A percentile compares a stretch with the other conserved stretches of the same genome.
phyloP scores from a whole-genome alignment of 306 rosid genomes.

The Malus asiatica region DNA sequence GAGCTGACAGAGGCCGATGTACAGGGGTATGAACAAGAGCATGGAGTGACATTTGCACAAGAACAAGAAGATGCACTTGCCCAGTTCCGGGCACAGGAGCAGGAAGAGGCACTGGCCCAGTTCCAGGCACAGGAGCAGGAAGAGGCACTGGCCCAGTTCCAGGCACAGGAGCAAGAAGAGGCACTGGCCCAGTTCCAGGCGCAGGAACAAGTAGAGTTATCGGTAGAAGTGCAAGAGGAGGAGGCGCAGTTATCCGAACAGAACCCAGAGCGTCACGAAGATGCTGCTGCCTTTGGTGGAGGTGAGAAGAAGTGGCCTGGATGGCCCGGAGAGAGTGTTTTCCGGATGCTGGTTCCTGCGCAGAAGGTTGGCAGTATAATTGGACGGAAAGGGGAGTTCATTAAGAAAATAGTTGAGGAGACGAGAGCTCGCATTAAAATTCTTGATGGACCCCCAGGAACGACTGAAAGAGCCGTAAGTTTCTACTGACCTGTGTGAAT shows the following conservation, averaged over 20 bases:
- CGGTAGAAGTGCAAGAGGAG: slow-evolving; percentile 3
- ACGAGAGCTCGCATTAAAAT: slow-evolving; percentile 90
- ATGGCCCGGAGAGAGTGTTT: slow-evolving; percentile 98
- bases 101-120: not conserved
- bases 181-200: slow-evolving; percentile 1
- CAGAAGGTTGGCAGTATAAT: slow-evolving; percentile 96
- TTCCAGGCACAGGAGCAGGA: not conserved
- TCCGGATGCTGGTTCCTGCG: slow-evolving; percentile 91
- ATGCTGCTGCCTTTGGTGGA: slow-evolving; percentile 31
- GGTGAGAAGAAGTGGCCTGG: slow-evolving; percentile 99
- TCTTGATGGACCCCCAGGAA: slow-evolving; percentile 97
- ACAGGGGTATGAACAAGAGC: not conserved
- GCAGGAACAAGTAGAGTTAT: not conserved
- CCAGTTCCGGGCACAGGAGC: not conserved
- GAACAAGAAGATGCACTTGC: not conserved
- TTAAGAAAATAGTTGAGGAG: slow-evolving; percentile 87
- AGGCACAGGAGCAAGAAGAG: slow-evolving; percentile 9
- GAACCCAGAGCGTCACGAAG: slow-evolving; percentile 36
- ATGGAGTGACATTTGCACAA: not conserved
- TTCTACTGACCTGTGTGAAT: not conserved
- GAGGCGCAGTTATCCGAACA: not conserved
- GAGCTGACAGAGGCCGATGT: not conserved
- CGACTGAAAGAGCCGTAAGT: slow-evolving; percentile 98
- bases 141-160: not conserved
- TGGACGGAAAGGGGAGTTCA: slow-evolving; percentile 96